Percentiles rank a stretch among this genome's conserved stretches.
Conservation (phyloP, 805 yeast genomes). For the Myxozyma geophila region DNA sequence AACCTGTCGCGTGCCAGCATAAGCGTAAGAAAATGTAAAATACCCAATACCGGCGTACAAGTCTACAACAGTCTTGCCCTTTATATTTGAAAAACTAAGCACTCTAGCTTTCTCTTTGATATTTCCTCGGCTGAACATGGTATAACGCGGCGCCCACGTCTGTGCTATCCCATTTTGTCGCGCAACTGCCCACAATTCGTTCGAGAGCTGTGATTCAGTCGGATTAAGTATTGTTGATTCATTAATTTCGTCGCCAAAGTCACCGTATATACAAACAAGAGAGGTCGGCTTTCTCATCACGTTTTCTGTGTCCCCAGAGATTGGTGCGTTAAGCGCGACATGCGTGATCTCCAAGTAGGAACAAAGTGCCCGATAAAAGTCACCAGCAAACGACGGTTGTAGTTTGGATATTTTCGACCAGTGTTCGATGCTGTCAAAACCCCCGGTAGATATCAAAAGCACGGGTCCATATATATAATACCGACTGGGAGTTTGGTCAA, state of each 20-base stretch:
- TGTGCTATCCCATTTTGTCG: conserved; percentile 77
- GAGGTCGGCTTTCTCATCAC: conserved; percentile 67
- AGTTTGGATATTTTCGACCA: conserved; percentile 44
- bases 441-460: conserved; percentile 55
- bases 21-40: conserved; percentile 71
- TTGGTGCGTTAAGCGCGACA: conserved; percentile 74
- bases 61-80: conserved; percentile 60
- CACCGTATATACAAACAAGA: conserved; percentile 64
- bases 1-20: conserved; percentile 55
- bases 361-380: conserved; percentile 36
- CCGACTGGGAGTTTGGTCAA: conserved; percentile 51
- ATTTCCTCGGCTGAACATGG: conserved; percentile 89
- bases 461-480: conserved; percentile 68
- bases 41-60: conserved; percentile 87
- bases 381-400: conserved; percentile 5
- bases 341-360: conserved; percentile 53
- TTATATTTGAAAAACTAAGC: conserved; percentile 49
- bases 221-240: conserved; percentile 47
- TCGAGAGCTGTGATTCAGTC: conserved; percentile 49
- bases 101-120: conserved; percentile 78
- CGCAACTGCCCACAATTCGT: conserved; percentile 72
- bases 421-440: conserved; percentile 47
- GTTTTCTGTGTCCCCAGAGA: conserved; percentile 52
- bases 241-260: conserved; percentile 56
- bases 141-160: conserved; percentile 81